phyloP scores from a whole-genome alignment of 352 stramenopile genomes.

The Thraustotheca clavata region DNA sequence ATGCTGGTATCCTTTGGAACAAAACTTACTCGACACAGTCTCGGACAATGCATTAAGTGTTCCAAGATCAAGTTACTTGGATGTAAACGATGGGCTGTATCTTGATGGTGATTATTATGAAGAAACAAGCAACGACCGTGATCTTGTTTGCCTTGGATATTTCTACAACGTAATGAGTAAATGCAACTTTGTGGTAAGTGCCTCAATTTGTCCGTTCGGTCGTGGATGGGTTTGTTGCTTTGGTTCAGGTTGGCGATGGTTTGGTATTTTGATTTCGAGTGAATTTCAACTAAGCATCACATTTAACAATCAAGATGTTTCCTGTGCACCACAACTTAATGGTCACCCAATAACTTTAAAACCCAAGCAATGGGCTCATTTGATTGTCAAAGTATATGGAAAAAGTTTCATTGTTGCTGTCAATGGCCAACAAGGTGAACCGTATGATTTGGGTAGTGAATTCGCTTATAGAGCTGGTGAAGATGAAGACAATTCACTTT shows the following conservation, averaged over 20 bases:
- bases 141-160: not conserved
- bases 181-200: not conserved
- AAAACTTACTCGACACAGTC: not conserved
- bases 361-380: not conserved
- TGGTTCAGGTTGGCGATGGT: not conserved
- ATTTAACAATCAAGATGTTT: not conserved
- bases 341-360: not conserved
- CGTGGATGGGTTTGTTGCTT: not conserved
- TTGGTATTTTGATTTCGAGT: not conserved
- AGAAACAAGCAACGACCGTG: not conserved
- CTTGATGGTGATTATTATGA: constrained; percentile 12
- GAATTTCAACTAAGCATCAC: not conserved
- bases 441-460: not conserved
- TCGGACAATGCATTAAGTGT: not conserved
- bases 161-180: not conserved
- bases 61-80: not conserved
- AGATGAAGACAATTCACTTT: not conserved
- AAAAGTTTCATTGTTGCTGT: not conserved
- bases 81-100: not conserved
- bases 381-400: not conserved
- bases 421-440: not conserved
- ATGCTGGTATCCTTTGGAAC: not conserved
- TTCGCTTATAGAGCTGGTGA: not conserved
- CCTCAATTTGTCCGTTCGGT: not conserved
- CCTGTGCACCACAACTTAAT: not conserved